Percentiles rank a stretch among this genome's conserved stretches.
phyloP scores from a whole-genome alignment of 805 yeast genomes.

The Metschnikowia orientalis region DNA sequence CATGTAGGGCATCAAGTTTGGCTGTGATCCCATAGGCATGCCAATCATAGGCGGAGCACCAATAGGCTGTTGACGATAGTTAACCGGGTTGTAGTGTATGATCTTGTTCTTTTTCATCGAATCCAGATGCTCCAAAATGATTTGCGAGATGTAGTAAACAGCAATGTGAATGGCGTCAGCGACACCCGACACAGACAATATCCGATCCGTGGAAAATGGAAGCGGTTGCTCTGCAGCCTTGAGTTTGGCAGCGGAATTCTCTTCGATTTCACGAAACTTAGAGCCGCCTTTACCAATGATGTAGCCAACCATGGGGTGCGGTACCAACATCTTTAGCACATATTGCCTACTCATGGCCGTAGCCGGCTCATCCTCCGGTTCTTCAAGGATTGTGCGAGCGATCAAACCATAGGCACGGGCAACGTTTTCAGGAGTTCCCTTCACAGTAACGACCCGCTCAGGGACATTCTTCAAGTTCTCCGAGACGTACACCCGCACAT shows the following conservation, averaged over 20 bases:
- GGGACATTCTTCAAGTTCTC: constrained; percentile 69
- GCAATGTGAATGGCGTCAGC: constrained; percentile 89
- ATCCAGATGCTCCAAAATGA: constrained; percentile 57
- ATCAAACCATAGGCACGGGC: constrained; percentile 80
- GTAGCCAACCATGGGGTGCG: constrained; percentile 76
- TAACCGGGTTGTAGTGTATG: constrained; percentile 57
- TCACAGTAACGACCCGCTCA: constrained; percentile 68
- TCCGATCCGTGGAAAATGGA: constrained; percentile 74
- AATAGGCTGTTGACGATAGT: constrained; percentile 19
- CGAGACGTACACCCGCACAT: constrained; percentile 63
- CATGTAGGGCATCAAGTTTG: constrained; percentile 15
- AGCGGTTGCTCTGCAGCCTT: constrained; percentile 68
- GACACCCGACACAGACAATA: constrained; percentile 67
- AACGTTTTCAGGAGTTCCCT: constrained; percentile 72
- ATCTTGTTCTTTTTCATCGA: constrained; percentile 49
- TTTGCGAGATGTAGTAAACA: constrained; percentile 65
- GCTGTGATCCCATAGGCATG: constrained; percentile 21
- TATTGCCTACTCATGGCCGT: constrained; percentile 50
- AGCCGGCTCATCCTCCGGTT: constrained; percentile 62
- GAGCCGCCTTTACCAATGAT: constrained; percentile 76
- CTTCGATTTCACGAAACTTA: constrained; percentile 76
- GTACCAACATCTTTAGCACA: constrained; percentile 59
- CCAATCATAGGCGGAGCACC: constrained; percentile 16
- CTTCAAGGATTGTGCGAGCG: constrained; percentile 60
- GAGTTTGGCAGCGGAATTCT: constrained; percentile 70